Evolutionary conservation across 1,139 yeast genomes (phyloP).

Genomic region (Pichia sp.): DNA sequence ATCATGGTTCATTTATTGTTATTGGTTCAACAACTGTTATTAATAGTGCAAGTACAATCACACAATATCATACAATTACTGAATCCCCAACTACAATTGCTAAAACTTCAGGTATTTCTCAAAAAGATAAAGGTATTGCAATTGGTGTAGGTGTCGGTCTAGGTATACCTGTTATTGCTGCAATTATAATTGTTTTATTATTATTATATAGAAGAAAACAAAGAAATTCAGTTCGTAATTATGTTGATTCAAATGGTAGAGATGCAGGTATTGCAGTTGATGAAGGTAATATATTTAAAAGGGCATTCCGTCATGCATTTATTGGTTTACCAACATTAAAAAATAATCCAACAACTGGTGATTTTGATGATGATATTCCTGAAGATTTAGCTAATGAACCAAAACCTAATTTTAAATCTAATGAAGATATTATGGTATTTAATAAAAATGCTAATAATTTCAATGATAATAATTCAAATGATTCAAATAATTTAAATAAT

Average conservation of each 20-base stretch:
- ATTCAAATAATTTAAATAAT: background rate
- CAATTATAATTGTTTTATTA: conserved; percentile 17
- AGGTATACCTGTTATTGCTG: conserved; percentile 30
- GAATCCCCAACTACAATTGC: conserved; percentile 14
- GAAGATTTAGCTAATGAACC: conserved; percentile 16
- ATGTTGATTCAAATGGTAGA: conserved; percentile 31
- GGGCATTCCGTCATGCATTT: conserved; percentile 17
- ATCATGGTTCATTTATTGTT: conserved; percentile 13
- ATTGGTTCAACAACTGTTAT: conserved; percentile 15
- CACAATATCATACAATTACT: conserved; percentile 16
- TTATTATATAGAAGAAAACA: conserved; percentile 22
- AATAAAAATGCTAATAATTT: background rate
- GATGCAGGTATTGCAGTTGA: conserved; percentile 27
- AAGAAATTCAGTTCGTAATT: conserved; percentile 18
- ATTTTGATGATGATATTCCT: conserved; percentile 24
- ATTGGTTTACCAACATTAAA: conserved; percentile 21
- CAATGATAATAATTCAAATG: conserved; percentile 3
- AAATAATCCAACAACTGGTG: conserved; percentile 16
- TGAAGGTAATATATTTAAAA: conserved; percentile 21
- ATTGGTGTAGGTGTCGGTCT: conserved; percentile 42
- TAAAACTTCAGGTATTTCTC: conserved; percentile 32
- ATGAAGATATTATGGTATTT: conserved; percentile 4
- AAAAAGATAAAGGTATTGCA: conserved; percentile 39
- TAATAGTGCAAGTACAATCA: conserved; percentile 14
- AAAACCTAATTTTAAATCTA: conserved; percentile 4